A percentile compares a stretch with the other conserved stretches of the same genome.
Conservation (phyloP, 2,329 filamentous ascomycete genomes). For the Raffaelea arxii region DNA sequence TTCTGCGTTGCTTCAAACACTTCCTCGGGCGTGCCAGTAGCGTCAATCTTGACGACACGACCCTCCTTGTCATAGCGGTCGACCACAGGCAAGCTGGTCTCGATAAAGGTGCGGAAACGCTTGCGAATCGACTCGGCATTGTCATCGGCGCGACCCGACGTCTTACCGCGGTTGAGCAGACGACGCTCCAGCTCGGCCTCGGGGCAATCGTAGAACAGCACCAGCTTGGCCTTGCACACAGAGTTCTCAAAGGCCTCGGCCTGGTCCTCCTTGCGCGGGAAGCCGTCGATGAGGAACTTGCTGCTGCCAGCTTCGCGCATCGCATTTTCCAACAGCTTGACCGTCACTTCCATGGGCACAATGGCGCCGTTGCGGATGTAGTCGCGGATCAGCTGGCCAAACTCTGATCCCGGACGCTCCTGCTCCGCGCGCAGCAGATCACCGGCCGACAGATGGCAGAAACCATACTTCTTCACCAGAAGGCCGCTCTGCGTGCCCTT, state of each 20-base stretch:
- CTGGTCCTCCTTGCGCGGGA: slow-evolving; percentile 96
- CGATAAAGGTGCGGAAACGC: slow-evolving; percentile 86
- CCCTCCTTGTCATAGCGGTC: slow-evolving; percentile 68
- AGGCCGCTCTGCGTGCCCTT: slow-evolving; percentile 94
- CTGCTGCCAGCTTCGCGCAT: slow-evolving; percentile 52
- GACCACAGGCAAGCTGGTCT: slow-evolving; percentile 97
- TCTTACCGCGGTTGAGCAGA: slow-evolving; percentile 83
- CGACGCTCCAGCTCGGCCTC: slow-evolving; percentile 80
- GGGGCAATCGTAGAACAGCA: slow-evolving; percentile 89
- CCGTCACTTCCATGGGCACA: slow-evolving; percentile 97
- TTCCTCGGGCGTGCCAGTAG: slow-evolving; percentile 55
- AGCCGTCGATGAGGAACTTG: slow-evolving; percentile 70
- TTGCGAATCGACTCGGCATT: slow-evolving; percentile 95
- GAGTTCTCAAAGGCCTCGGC: slow-evolving; percentile 85
- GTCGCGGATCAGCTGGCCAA: slow-evolving; percentile 83
- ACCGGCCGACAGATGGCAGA: slow-evolving; percentile 87
- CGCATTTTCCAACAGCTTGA: slow-evolving; percentile 86
- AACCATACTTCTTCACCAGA: slow-evolving; percentile 78
- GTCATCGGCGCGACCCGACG: slow-evolving; percentile 82
- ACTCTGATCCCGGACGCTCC: slow-evolving; percentile 73
- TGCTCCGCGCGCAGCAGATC: slow-evolving; percentile 93
- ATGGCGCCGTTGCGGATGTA: slow-evolving; percentile 94
- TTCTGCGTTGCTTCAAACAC: slow-evolving; percentile 47
- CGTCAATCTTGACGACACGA: slow-evolving; percentile 71
- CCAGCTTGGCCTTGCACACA: slow-evolving; percentile 75